Conservation (phyloP, 2,329 filamentous ascomycete species). For the Paecilomyces dactylethromorphus region DNA sequence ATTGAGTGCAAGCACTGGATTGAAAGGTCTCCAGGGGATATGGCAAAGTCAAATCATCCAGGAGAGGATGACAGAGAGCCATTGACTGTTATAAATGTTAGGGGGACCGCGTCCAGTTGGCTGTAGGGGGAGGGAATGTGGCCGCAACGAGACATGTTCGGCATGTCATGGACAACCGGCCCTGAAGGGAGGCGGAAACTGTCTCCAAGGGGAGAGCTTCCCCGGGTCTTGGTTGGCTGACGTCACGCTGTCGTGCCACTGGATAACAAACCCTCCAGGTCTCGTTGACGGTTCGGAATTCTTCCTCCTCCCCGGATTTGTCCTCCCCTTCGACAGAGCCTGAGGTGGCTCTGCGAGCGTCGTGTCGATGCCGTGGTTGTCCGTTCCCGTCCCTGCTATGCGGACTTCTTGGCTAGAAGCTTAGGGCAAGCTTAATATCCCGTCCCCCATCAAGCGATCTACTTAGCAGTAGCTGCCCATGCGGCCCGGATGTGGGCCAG, state of each 20-base stretch:
- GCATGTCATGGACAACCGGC: neutral
- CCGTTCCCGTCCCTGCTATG: neutral
- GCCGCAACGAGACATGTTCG: neutral
- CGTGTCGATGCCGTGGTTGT: neutral
- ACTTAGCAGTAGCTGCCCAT: neutral
- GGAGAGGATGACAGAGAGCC: neutral
- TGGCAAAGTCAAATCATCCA: neutral
- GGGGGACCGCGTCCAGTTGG: neutral
- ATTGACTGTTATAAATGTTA: neutral
- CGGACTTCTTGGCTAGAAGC: too few relatives aligned
- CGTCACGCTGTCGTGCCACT: conserved; percentile 10
- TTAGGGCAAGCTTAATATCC: neutral
- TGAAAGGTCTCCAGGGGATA: neutral
- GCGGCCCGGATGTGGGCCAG: neutral
- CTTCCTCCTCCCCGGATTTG: neutral
- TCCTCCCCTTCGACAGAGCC: neutral
- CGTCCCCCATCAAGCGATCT: neutral
- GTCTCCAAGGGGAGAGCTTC: too few relatives aligned
- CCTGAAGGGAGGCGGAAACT: neutral
- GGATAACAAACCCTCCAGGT: neutral
- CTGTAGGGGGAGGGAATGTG: neutral
- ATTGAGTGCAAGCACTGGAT: neutral
- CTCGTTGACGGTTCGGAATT: too few relatives aligned
- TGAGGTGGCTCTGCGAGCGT: neutral
- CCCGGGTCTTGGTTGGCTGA: conserved; percentile 2